Evolutionary conservation across 768 basidiomycete genomes (phyloP).

Genomic region (Lyophyllum atratum): DNA sequence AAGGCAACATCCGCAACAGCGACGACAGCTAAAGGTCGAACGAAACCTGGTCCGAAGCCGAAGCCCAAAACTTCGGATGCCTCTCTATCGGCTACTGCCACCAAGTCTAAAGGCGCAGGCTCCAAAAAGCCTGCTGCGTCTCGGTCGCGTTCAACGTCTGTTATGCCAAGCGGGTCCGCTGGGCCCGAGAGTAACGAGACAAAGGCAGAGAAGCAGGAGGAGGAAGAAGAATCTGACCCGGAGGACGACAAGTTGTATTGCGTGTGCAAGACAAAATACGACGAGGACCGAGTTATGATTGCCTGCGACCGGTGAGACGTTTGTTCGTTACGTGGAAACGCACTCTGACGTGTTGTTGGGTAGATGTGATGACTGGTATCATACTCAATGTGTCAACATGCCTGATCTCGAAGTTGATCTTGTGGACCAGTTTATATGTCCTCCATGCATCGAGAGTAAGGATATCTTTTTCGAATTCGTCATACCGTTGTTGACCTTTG

Average conservation of each 20-base stretch:
- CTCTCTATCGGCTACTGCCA: constrained; percentile 13
- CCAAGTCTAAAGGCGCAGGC: constrained; percentile 22
- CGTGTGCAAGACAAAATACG: constrained; percentile 84
- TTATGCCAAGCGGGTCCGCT: constrained; percentile 53
- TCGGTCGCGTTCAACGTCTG: constrained; percentile 73
- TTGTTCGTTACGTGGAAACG: background rate
- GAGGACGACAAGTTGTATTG: constrained; percentile 85
- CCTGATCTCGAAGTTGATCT: constrained; percentile 81
- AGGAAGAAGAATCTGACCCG: constrained; percentile 48
- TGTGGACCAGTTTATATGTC: constrained; percentile 92
- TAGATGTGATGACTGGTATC: constrained; percentile 96
- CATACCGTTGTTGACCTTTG: constrained; percentile 1
- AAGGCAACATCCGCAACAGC: constrained; percentile 19
- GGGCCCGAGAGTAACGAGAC: constrained; percentile 38
- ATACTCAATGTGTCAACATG: constrained; percentile 83
- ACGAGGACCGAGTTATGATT: constrained; percentile 89
- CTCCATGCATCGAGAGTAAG: constrained; percentile 75
- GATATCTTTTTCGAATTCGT: constrained; percentile 13
- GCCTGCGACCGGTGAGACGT: constrained; percentile 82
- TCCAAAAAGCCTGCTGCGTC: constrained; percentile 40
- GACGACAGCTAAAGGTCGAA: constrained; percentile 23
- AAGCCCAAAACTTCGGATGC: constrained; percentile 26
- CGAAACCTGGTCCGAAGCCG: constrained; percentile 33
- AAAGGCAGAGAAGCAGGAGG: constrained; percentile 42
- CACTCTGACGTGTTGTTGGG: background rate